Evolutionary conservation across 331 rosid genomes (phyloP), one percentile per base, ranked within the genome.

Genomic region (Erythrophleum ivorense): DNA sequence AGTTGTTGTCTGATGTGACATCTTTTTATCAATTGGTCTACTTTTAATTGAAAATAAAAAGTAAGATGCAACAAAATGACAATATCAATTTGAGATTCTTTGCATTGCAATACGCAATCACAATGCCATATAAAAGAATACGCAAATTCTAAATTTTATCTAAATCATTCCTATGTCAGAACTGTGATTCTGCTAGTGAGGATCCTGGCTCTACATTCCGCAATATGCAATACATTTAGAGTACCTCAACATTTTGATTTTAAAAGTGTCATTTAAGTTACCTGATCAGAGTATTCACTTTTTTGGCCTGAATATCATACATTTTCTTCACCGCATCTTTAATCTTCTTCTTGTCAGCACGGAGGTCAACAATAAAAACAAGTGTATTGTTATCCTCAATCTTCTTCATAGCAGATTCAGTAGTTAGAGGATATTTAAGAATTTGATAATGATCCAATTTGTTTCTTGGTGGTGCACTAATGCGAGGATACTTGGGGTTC

Each of bases 331-430:
- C 97, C 0, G 98, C 94, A 83, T 78, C 97, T 75, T 92, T 94
- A 50, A 94, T 90, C 87, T 94, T 94, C 82, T 90, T 94, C 89
- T 94, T 94, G 82, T 92, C 95, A 41, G 97, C 97, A 12, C 97
- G 97, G 49, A 94, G 68, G 82, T 94, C 97, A 34, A 94, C 98
- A 49, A 94, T 91, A 80, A 94, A 94, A 63, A 94, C 97, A 33
- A 92, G 84, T 7, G 98, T 94, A 80, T 94, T 94, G 84, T 94
- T 92, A 77, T 94, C 98, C 83, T 94, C 97, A 33, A 94, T 94
- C 87, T 94, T 94, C 78, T 94, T 92, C 98, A 94, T 94, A 0
- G 98, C 98, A 84, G 98, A 94, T 82, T 94, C 98, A 0, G 98
- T 94, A 7, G 97, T 94, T 19, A 92, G 71, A 21, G 98, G 97